Evolutionary conservation across 257 asterid species (phyloP).

Genomic region (Henckelia pumila): DNA sequence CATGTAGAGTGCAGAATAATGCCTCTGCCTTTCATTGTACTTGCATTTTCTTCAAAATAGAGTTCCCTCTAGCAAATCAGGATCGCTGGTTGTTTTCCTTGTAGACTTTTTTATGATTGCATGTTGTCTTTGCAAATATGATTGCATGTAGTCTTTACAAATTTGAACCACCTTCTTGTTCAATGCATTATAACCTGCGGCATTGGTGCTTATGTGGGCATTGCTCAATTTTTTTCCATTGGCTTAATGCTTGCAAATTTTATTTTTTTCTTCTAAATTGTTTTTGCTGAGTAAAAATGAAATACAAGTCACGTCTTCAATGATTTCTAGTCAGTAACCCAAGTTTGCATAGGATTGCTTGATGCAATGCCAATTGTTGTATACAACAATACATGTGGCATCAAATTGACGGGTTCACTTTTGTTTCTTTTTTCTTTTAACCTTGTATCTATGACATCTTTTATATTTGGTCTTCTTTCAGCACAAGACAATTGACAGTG

Average conservation of each 20-base stretch:
- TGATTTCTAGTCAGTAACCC: not conserved
- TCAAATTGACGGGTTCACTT: not conserved
- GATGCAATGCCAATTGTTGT: not conserved
- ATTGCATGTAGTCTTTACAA: not conserved
- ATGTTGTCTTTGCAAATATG: not conserved
- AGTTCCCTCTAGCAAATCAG: not conserved
- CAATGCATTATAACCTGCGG: not conserved
- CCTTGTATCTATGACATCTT: slow-evolving; percentile 2
- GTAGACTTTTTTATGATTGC: not conserved
- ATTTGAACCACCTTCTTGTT: not conserved
- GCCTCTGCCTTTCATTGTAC: not conserved
- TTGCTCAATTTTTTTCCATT: not conserved
- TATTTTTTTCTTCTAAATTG: not conserved
- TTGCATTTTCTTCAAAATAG: not conserved
- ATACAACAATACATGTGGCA: not conserved
- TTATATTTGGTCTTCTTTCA: slow-evolving; percentile 33
- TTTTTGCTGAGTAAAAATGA: not conserved
- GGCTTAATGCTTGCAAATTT: not conserved
- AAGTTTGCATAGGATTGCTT: not conserved
- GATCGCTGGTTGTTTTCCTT: not conserved
- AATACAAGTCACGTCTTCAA: too few relatives aligned
- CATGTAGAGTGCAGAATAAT: not conserved
- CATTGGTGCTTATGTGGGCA: not conserved
- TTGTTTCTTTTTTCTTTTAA: not conserved
- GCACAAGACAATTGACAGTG: slow-evolving; percentile 97